These are phyloP conservation scores for Wickerhamiella lipophila DNA, from an alignment of 805 yeast genomes.

Conservation along the genomic window DNA sequence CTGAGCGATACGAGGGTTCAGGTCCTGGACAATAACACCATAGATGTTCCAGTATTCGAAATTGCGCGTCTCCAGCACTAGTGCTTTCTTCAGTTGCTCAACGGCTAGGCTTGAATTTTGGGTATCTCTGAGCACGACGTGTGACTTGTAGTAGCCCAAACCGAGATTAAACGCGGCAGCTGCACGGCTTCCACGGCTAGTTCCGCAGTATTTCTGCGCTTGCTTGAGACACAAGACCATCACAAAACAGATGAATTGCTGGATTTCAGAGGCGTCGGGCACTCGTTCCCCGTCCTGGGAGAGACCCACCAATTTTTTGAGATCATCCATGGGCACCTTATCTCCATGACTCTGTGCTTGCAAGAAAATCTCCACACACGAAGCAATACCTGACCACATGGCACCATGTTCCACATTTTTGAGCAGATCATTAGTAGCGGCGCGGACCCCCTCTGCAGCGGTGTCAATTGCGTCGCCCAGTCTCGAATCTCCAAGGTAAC, in stretches of 20 bases:
- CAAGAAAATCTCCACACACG: constrained; percentile 42
- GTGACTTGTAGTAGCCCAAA: constrained; percentile 42
- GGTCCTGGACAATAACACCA: constrained; percentile 58
- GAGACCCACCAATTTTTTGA: constrained; percentile 25
- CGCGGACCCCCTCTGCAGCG: constrained; percentile 37
- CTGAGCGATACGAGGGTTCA: constrained; percentile 65
- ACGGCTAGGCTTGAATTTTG: constrained; percentile 41
- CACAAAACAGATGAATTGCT: background rate
- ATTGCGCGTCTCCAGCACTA: constrained; percentile 57
- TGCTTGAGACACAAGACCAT: background rate
- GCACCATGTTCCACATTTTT: constrained; percentile 31
- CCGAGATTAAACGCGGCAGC: constrained; percentile 57
- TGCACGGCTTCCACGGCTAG: constrained; percentile 27
- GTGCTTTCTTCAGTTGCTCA: constrained; percentile 47
- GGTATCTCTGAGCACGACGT: constrained; percentile 24
- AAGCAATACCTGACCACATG: constrained; percentile 56
- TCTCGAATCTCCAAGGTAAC: constrained; percentile 46
- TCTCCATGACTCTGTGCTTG: constrained; percentile 42
- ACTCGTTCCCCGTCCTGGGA: constrained; percentile 3
- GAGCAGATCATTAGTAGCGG: constrained; percentile 31
- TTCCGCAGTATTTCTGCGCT: constrained; percentile 1
- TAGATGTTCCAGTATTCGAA: constrained; percentile 69
- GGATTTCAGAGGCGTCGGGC: background rate
- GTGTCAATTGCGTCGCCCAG: constrained; percentile 49
- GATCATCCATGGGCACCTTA: constrained; percentile 37